phyloP scores from a whole-genome alignment of 1,284 basidiomycete species.

The Neolentinus lepideus region DNA sequence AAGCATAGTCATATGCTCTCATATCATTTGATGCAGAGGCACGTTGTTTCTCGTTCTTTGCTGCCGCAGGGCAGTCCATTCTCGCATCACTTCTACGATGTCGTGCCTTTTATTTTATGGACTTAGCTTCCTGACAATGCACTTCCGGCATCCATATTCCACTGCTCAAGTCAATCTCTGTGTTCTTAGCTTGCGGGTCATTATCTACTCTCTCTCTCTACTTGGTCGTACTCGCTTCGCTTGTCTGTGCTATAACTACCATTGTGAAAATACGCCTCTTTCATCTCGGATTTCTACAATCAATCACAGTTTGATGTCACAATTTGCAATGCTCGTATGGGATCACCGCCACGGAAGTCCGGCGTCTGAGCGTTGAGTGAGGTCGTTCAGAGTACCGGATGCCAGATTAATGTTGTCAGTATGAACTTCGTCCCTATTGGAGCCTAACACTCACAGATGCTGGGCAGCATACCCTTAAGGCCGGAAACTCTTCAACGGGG shows the following conservation, averaged over 20 bases:
- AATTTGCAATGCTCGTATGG: background rate
- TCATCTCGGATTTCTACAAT: background rate
- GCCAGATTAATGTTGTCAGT: no score
- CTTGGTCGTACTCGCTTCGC: background rate
- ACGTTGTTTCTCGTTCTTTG: background rate
- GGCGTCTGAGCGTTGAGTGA: no score
- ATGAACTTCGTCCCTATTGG: no score
- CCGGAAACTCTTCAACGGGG: no score
- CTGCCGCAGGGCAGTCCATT: no score
- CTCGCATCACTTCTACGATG: background rate
- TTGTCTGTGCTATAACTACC: slow-evolving; percentile 3
- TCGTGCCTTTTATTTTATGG: background rate
- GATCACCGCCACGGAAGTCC: no score
- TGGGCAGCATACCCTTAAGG: no score
- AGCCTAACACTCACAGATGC: no score
- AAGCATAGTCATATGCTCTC: background rate
- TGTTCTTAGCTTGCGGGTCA: background rate
- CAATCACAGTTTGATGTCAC: background rate
- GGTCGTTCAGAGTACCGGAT: no score
- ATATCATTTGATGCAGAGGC: background rate
- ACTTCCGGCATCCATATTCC: background rate
- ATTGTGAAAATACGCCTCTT: background rate
- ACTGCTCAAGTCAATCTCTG: background rate
- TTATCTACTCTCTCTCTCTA: slow-evolving; percentile 1
- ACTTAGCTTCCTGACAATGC: background rate